phyloP scores from a whole-genome alignment of 805 yeast genomes.

The Nakazawaea laoshanensis region DNA sequence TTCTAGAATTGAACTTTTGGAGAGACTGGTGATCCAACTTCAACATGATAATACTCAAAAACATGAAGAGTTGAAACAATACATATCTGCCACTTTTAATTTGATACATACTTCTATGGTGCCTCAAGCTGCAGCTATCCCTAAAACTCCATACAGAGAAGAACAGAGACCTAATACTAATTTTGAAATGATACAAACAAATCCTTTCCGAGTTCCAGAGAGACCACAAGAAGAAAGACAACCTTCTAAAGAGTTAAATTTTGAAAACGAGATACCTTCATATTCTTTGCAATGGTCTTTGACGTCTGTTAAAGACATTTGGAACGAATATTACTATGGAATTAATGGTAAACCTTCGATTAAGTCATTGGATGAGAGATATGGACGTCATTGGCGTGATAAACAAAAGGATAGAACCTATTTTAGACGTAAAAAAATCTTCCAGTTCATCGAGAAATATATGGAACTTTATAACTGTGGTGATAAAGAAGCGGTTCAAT shows the following conservation, averaged over 20 bases:
- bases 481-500: constrained; percentile 23
- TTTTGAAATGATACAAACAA: background rate
- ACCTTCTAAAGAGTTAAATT: background rate
- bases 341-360: constrained; percentile 27
- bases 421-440: constrained; percentile 26
- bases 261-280: too few species aligned
- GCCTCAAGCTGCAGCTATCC: too few species aligned
- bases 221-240: background rate
- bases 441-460: constrained; percentile 16
- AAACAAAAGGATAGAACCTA: constrained; percentile 29
- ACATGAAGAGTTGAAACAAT: constrained; percentile 10
- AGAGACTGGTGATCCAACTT: constrained; percentile 4
- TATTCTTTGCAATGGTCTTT: too few species aligned
- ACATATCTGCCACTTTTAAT: constrained; percentile 6
- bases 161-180: background rate
- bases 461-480: constrained; percentile 11
- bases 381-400: constrained; percentile 28
- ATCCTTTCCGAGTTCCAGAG: background rate
- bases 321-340: constrained; percentile 30
- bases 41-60: constrained; percentile 3
- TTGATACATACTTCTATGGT: constrained; percentile 8
- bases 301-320: constrained; percentile 22
- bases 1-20: constrained; percentile 8
- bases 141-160: too few species aligned
- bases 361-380: constrained; percentile 22